These are phyloP conservation scores for Populus tremula DNA, from an alignment of 345 rosid genomes.

Conservation along the genomic window DNA sequence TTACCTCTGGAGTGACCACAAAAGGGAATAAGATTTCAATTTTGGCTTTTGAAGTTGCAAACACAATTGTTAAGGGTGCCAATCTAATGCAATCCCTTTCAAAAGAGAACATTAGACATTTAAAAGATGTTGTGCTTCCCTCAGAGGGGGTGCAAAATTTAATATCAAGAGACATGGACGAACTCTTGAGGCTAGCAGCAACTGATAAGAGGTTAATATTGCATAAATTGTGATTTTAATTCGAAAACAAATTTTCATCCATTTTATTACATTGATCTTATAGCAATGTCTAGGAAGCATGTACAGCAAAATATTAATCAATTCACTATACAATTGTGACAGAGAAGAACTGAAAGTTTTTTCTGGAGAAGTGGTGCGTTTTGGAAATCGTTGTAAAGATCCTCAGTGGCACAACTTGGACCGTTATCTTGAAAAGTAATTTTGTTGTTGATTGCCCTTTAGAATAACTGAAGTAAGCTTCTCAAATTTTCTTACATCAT, in stretches of 20 bases:
- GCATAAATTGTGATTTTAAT: neutral
- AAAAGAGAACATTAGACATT: conserved; percentile 56
- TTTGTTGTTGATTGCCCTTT: conserved; percentile 12
- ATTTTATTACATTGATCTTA: neutral
- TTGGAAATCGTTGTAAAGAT: conserved; percentile 97
- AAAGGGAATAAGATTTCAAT: conserved; percentile 81
- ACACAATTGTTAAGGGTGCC: conserved; percentile 89
- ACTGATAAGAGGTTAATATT: conserved; percentile 80
- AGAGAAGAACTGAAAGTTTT: conserved; percentile 90
- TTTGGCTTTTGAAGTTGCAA: conserved; percentile 93
- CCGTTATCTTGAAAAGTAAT: conserved; percentile 90
- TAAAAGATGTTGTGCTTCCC: conserved; percentile 80
- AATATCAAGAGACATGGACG: conserved; percentile 79
- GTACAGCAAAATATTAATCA: conserved; percentile 7
- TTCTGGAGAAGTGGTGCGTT: conserved; percentile 93
- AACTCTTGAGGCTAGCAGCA: conserved; percentile 72
- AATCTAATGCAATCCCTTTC: conserved; percentile 91
- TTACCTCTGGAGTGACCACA: conserved; percentile 68
- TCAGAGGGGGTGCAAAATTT: conserved; percentile 87
- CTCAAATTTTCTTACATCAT: conserved; percentile 22
- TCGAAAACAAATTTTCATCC: neutral
- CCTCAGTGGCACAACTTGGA: conserved; percentile 97
- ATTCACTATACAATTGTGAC: conserved; percentile 17
- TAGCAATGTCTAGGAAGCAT: neutral
- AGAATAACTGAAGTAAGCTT: neutral